Percentiles rank a stretch among this genome's conserved stretches.
Conservation (phyloP, 371 early-diverging fungal species). For the Conidiobolus incongruus region DNA sequence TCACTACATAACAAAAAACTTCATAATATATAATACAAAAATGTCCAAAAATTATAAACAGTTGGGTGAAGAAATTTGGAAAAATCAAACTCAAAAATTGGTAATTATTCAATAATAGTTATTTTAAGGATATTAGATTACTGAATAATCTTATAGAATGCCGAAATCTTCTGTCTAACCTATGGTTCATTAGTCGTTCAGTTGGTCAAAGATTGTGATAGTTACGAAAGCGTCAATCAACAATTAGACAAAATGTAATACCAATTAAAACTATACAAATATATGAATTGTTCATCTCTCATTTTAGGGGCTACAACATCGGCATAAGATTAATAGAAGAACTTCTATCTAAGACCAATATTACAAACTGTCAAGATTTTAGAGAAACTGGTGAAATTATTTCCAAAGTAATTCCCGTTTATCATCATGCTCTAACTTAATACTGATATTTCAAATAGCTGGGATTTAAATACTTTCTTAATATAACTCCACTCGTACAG, state of each 20-base stretch:
- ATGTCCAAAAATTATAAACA: conserved; percentile 16
- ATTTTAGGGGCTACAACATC: conserved; percentile 84
- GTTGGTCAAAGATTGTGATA: conserved; percentile 83
- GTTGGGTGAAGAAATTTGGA: conserved; percentile 88
- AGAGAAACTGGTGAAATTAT: conserved; percentile 81
- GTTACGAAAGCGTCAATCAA: conserved; percentile 77
- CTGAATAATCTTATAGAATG: conserved; percentile 26
- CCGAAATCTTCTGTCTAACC: conserved; percentile 91
- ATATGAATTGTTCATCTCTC: too few species aligned
- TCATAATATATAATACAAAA: too few species aligned
- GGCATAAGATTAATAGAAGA: conserved; percentile 91
- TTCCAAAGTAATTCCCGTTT: conserved; percentile 31
- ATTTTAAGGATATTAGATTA: not conserved
- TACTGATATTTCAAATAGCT: conserved; percentile 17
- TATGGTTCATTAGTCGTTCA: conserved; percentile 94
- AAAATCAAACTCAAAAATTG: conserved; percentile 79
- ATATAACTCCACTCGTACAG: conserved; percentile 59
- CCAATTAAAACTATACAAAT: not conserved
- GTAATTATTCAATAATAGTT: conserved; percentile 21
- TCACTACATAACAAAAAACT: too few species aligned
- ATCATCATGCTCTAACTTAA: not conserved
- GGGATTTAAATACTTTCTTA: conserved; percentile 90
- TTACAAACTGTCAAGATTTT: conserved; percentile 71
- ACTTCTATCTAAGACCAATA: conserved; percentile 65
- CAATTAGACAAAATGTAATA: conserved; percentile 88